These are phyloP conservation scores for Nemania sp. DNA, from an alignment of 2,329 filamentous ascomycete species.

Conservation along the genomic window DNA sequence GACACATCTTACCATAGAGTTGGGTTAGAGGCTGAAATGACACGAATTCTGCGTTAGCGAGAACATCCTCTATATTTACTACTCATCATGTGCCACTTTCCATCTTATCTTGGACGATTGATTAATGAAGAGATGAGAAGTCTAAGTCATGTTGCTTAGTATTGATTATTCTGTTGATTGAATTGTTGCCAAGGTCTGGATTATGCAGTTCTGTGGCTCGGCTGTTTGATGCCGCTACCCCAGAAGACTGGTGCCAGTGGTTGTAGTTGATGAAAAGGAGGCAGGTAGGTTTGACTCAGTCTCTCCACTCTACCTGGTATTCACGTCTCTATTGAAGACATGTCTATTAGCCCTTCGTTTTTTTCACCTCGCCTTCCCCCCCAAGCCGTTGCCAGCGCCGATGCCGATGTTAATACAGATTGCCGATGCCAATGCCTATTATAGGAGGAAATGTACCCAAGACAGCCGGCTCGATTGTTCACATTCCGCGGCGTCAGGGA, in stretches of 20 bases:
- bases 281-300: constrained; percentile 4
- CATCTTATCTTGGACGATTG: neutral
- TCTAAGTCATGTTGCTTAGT: constrained; percentile 10
- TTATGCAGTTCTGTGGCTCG: constrained; percentile 5
- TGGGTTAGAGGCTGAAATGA: neutral
- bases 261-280: constrained; percentile 17
- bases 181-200: constrained; percentile 3
- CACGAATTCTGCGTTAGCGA: neutral
- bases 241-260: constrained; percentile 12
- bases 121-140: neutral
- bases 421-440: constrained; percentile 2
- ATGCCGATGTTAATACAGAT: constrained; percentile 17
- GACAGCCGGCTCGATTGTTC: constrained; percentile 16
- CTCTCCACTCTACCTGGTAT: constrained; percentile 17
- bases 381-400: constrained; percentile 16
- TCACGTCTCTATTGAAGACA: constrained; percentile 16
- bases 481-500: neutral
- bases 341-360: constrained; percentile 10
- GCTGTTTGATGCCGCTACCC: constrained; percentile 11
- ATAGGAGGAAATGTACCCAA: constrained; percentile 12
- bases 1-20: neutral
- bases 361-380: neutral
- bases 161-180: constrained; percentile 14
- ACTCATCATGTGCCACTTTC: neutral
- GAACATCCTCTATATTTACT: constrained; percentile 4